Evolutionary conservation across 2,329 filamentous ascomycete species (phyloP).

Genomic region (Ramularia endophylla): DNA sequence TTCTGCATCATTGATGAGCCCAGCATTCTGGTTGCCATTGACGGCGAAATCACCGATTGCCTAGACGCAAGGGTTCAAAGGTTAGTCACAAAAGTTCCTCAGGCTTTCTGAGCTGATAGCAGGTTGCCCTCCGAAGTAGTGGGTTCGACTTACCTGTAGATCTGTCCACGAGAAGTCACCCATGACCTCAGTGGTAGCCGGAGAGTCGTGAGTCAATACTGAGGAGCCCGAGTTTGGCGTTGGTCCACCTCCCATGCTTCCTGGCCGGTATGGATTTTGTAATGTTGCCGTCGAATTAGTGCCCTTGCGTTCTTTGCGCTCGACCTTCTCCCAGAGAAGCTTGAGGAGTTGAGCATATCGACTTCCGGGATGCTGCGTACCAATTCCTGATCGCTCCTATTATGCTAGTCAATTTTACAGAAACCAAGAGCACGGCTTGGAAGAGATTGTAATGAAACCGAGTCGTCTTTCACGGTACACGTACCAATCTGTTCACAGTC

Average conservation of each 20-base stretch:
- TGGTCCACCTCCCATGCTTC: conserved; percentile 32
- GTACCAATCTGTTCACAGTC: conserved; percentile 35
- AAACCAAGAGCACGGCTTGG: too few species aligned
- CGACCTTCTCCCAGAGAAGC: conserved; percentile 45
- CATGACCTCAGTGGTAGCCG: conserved; percentile 40
- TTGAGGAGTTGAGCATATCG: conserved; percentile 43
- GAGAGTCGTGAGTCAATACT: conserved; percentile 28
- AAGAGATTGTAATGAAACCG: too few species aligned
- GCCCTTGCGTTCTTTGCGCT: conserved; percentile 27
- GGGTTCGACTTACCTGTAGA: conserved; percentile 23
- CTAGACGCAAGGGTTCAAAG: conserved; percentile 10
- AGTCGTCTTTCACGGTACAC: too few species aligned
- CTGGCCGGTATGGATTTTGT: conserved; percentile 36
- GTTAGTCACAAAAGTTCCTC: too few species aligned
- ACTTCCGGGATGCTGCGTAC: conserved; percentile 42
- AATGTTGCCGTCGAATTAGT: conserved; percentile 22
- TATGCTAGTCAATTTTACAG: not conserved
- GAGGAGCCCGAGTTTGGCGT: conserved; percentile 23
- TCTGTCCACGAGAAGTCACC: conserved; percentile 47
- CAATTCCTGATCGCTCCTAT: conserved; percentile 38
- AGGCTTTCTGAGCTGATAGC: too few species aligned
- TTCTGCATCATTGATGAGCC: conserved; percentile 26
- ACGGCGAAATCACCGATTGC: conserved; percentile 45
- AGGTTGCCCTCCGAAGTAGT: too few species aligned
- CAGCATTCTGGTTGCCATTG: conserved; percentile 34